Evolutionary conservation across 805 yeast species (phyloP).

Genomic region (Saturnispora hagleri): DNA sequence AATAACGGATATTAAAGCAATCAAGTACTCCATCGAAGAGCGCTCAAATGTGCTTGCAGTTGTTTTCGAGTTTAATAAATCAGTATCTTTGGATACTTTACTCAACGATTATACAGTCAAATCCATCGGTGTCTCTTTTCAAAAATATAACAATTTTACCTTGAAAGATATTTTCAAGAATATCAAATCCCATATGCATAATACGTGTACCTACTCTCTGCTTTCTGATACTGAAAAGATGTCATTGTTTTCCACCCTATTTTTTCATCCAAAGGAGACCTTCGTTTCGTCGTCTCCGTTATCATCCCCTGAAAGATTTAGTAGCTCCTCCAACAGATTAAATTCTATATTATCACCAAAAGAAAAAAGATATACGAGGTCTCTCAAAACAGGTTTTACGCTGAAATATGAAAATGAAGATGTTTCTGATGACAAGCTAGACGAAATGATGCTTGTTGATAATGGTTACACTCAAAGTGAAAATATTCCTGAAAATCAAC

Average conservation of each 20-base stretch:
- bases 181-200: not conserved
- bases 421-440: slow-evolving; percentile 19
- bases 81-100: not conserved
- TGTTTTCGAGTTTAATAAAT: not conserved
- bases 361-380: slow-evolving; percentile 2
- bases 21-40: not conserved
- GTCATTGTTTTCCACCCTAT: not conserved
- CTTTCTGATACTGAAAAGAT: not conserved
- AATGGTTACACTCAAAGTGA: slow-evolving; percentile 23
- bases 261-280: not conserved
- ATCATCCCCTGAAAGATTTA: not conserved
- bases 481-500: slow-evolving; percentile 22
- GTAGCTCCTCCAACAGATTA: not conserved
- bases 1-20: not conserved
- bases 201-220: not conserved
- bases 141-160: not conserved
- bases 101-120: not conserved
- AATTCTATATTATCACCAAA: not conserved
- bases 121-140: not conserved
- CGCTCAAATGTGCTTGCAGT: not conserved
- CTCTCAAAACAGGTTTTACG: slow-evolving; percentile 5
- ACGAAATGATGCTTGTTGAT: slow-evolving; percentile 33
- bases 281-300: not conserved
- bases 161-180: not conserved
- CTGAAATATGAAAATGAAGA: slow-evolving; percentile 9